Percentiles rank a stretch among this genome's conserved stretches.
Conservation (phyloP, 495 filamentous ascomycete species). For the Hypoxylon lienhwacheense region DNA sequence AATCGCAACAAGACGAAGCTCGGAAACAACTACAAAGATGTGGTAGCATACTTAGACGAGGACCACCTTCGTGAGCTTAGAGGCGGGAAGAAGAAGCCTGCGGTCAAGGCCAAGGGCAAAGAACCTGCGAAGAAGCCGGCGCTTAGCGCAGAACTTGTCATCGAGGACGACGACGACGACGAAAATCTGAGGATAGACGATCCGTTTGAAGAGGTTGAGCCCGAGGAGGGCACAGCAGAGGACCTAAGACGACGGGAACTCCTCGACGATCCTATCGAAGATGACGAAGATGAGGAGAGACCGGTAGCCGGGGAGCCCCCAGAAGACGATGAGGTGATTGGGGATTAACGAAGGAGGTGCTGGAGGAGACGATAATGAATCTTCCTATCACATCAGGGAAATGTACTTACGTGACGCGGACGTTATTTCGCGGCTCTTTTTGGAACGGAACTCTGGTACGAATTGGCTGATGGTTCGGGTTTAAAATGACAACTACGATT, state of each 20-base stretch:
- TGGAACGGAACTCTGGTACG: no score
- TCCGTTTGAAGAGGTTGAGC: conserved; percentile 53
- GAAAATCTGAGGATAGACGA: conserved; percentile 45
- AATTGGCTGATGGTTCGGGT: no score
- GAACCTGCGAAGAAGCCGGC: conserved; percentile 44
- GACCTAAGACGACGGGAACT: conserved; percentile 64
- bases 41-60: conserved; percentile 73
- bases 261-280: conserved; percentile 55
- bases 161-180: conserved; percentile 56
- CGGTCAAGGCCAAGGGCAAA: conserved; percentile 52
- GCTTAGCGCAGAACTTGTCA: conserved; percentile 51
- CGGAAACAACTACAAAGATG: conserved; percentile 74
- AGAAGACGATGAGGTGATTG: conserved; percentile 69
- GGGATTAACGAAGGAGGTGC: conserved; percentile 53
- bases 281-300: conserved; percentile 54
- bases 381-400: no score
- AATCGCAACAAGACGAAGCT: conserved; percentile 66
- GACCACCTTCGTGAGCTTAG: conserved; percentile 46
- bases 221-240: conserved; percentile 59
- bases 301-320: conserved; percentile 44
- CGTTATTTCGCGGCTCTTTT: no score
- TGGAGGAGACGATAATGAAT: not conserved
- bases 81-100: conserved; percentile 49
- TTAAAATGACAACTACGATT: no score
- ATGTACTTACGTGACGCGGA: no score